Evolutionary conservation across 768 basidiomycete species (phyloP).

Genomic region (Termitomyces sp.): DNA sequence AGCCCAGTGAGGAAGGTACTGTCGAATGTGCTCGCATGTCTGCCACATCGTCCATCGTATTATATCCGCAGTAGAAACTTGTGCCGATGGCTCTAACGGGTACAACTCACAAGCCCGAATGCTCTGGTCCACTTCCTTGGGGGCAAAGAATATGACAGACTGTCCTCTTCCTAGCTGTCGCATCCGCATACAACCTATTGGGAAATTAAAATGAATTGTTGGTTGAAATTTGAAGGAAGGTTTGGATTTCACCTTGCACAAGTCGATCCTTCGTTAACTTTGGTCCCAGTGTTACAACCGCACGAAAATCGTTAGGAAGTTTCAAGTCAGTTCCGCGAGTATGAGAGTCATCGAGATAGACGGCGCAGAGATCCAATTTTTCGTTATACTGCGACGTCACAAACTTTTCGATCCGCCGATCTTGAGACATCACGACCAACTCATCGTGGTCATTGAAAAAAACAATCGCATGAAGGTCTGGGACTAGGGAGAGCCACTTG

Average conservation of each 20-base stretch:
- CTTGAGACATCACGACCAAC: slow-evolving; percentile 27
- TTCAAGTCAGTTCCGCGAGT: slow-evolving; percentile 49
- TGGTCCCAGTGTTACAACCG: not conserved
- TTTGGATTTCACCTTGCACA: not conserved
- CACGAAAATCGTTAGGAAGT: slow-evolving; percentile 29
- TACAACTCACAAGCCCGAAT: not conserved
- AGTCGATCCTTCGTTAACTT: not conserved
- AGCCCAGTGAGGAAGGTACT: slow-evolving; percentile 34
- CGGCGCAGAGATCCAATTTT: slow-evolving; percentile 8
- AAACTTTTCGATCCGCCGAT: slow-evolving; percentile 28
- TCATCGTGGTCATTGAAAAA: slow-evolving; percentile 36
- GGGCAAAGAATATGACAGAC: not conserved
- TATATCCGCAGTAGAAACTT: not conserved
- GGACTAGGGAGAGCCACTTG: slow-evolving; percentile 30
- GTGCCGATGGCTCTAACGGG: not conserved
- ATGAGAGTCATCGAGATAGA: slow-evolving; percentile 52
- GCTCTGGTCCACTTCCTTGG: not conserved
- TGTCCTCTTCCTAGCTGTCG: not conserved
- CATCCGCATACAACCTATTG: slow-evolving; percentile 14
- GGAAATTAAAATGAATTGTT: not conserved
- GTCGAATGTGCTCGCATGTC: slow-evolving; percentile 37
- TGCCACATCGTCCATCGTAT: slow-evolving; percentile 38
- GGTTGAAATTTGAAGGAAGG: slow-evolving; percentile 22
- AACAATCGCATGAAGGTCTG: slow-evolving; percentile 31
- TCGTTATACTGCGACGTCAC: slow-evolving; percentile 30